Conservation (phyloP, 192 early-diverging fungal genomes). For the Linnemannia zychae region DNA sequence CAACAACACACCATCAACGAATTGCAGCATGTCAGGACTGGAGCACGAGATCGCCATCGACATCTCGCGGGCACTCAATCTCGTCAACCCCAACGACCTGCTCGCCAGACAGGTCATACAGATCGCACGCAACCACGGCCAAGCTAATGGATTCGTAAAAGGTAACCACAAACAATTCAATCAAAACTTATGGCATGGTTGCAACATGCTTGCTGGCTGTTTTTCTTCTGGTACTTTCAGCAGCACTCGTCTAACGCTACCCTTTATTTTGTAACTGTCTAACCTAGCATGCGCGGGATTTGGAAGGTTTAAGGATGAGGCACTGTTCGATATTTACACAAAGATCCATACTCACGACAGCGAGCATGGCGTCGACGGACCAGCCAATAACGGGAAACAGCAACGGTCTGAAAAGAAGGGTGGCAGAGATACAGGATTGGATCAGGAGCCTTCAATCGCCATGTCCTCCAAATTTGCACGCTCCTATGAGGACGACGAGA, state of each 20-base stretch:
- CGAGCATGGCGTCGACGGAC: constrained; percentile 32
- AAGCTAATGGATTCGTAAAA: constrained; percentile 60
- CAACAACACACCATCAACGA: not conserved
- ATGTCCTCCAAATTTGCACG: constrained; percentile 38
- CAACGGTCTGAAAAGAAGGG: not conserved
- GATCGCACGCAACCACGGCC: constrained; percentile 62
- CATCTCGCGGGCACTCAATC: constrained; percentile 68
- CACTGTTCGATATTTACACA: constrained; percentile 58
- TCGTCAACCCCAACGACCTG: constrained; percentile 67
- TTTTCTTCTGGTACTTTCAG: not conserved
- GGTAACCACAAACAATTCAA: constrained; percentile 38
- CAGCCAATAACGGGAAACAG: not conserved
- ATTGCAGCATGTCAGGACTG: constrained; percentile 45
- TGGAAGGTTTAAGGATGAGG: constrained; percentile 66
- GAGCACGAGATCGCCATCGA: constrained; percentile 67
- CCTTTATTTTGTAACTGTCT: not conserved
- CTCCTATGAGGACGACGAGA: constrained; percentile 26
- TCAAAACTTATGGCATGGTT: not conserved
- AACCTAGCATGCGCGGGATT: constrained; percentile 65
- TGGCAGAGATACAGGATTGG: not conserved
- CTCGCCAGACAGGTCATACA: constrained; percentile 69
- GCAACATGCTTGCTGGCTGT: no score
- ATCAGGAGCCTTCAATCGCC: constrained; percentile 5
- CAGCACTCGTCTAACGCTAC: not conserved
- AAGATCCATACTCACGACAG: constrained; percentile 57